phyloP scores from a whole-genome alignment of 2,329 filamentous ascomycete genomes.

The Cladophialophora immunda region DNA sequence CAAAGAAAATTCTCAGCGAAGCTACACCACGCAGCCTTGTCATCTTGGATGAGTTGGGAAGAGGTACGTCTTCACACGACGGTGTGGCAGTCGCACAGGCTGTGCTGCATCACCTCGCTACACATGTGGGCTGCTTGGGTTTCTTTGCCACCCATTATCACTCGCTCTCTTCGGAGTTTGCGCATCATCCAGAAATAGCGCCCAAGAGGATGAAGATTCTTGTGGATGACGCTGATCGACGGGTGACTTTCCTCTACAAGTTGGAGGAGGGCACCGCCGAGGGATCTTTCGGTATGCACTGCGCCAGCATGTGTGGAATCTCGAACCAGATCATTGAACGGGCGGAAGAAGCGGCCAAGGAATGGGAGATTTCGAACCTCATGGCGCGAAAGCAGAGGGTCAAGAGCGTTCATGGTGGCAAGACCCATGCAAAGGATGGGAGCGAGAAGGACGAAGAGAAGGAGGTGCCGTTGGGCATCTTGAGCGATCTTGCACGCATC shows the following conservation, averaged over 20 bases:
- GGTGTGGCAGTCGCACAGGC: slow-evolving; percentile 96
- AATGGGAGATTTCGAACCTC: slow-evolving; percentile 94
- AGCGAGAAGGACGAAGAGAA: slow-evolving; percentile 55
- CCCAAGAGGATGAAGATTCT: slow-evolving; percentile 93
- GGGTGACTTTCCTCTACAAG: slow-evolving; percentile 97
- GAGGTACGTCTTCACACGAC: slow-evolving; percentile 94
- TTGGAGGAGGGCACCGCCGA: slow-evolving; percentile 93
- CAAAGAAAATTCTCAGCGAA: slow-evolving; percentile 95
- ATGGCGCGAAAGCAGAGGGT: slow-evolving; percentile 78
- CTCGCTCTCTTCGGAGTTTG: slow-evolving; percentile 89
- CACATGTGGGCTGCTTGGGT: slow-evolving; percentile 89
- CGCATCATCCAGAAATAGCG: slow-evolving; percentile 84
- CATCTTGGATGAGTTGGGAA: slow-evolving; percentile 94
- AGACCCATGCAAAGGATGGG: slow-evolving; percentile 43
- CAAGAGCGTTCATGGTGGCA: slow-evolving; percentile 68
- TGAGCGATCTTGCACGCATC: slow-evolving; percentile 40
- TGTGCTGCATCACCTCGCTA: slow-evolving; percentile 94
- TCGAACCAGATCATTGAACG: slow-evolving; percentile 80
- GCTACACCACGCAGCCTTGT: slow-evolving; percentile 93
- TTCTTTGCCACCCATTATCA: slow-evolving; percentile 99
- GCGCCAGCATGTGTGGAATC: slow-evolving; percentile 97
- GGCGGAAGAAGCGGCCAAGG: slow-evolving; percentile 85
- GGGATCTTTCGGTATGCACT: slow-evolving; percentile 99
- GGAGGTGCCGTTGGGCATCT: slow-evolving; percentile 37
- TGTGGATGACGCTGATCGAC: slow-evolving; percentile 82